phyloP scores from a whole-genome alignment of 176 grass and related monocot genomes.

The Oryza australiensis region DNA sequence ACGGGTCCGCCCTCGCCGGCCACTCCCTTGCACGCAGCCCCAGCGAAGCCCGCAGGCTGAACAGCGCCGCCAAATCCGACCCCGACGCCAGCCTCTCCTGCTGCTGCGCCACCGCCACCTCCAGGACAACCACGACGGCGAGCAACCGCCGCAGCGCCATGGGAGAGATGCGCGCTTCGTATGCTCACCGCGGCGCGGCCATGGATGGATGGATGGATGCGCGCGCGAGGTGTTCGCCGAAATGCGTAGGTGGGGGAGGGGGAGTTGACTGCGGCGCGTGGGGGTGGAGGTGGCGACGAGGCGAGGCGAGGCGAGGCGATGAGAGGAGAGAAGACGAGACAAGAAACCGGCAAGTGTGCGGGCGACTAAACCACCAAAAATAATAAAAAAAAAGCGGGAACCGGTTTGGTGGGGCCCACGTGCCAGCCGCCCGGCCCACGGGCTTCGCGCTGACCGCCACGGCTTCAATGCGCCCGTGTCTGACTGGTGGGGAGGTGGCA shows the following conservation, averaged over 20 bases:
- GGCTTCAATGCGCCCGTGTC: constrained; percentile 42
- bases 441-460: not conserved
- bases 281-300: not conserved
- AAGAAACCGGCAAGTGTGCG: constrained; percentile 24
- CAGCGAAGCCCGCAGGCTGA: constrained; percentile 73
- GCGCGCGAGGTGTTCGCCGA: constrained; percentile 15
- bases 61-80: constrained; percentile 51
- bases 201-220: constrained; percentile 41
- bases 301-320: not conserved
- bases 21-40: constrained; percentile 64
- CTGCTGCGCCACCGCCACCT: constrained; percentile 30
- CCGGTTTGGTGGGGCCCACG: not conserved
- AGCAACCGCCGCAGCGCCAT: not conserved
- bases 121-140: not conserved
- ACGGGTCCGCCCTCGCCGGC: constrained; percentile 65
- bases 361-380: not conserved
- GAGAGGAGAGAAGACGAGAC: not conserved
- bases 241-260: constrained; percentile 1
- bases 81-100: constrained; percentile 37
- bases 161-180: not conserved
- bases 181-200: constrained; percentile 1
- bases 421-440: constrained; percentile 39
- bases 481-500: constrained; percentile 16
- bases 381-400: not conserved
- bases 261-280: constrained; percentile 45